phyloP scores from a whole-genome alignment of 163 green algal species.

The Trebouxia gelatinosa region DNA sequence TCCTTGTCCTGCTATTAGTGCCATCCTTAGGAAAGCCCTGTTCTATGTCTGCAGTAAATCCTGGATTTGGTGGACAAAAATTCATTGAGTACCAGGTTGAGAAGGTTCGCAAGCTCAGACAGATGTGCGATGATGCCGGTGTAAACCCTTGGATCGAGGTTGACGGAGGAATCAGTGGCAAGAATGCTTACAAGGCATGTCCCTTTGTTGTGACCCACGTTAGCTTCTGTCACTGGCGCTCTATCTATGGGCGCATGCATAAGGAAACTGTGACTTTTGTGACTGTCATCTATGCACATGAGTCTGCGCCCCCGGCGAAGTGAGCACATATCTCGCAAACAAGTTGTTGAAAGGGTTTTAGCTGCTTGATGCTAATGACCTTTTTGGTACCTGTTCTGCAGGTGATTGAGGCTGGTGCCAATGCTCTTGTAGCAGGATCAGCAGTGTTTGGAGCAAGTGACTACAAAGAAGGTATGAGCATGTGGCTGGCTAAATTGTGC shows the following conservation, averaged over 20 bases:
- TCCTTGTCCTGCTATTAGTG: no score
- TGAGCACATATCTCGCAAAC: no score
- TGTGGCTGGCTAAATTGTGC: slow-evolving; percentile 9
- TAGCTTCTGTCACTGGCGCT: no score
- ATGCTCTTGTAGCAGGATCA: slow-evolving; percentile 95
- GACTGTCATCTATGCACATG: no score
- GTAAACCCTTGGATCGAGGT: slow-evolving; percentile 99
- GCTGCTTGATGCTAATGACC: no score
- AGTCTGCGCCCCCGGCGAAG: no score
- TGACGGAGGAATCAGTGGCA: slow-evolving; percentile 92
- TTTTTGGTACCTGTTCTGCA: slow-evolving; percentile 17
- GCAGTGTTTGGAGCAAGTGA: slow-evolving; percentile 87
- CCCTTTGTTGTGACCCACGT: no score
- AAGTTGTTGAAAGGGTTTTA: no score
- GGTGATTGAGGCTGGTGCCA: slow-evolving; percentile 95
- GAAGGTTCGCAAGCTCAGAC: slow-evolving; percentile 88
- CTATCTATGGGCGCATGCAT: no score
- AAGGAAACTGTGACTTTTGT: no score
- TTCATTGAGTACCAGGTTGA: slow-evolving; percentile 86
- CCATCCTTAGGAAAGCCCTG: no score
- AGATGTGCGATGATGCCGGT: slow-evolving; percentile 89
- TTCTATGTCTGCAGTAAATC: slow-evolving; percentile 67
- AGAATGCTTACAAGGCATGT: slow-evolving; percentile 94
- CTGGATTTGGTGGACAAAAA: slow-evolving; percentile 97
- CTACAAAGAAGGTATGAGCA: slow-evolving; percentile 75